Base-by-base conservation (phyloP, 1,284 basidiomycete genomes). In the Pisolithus thermaeus region DNA sequence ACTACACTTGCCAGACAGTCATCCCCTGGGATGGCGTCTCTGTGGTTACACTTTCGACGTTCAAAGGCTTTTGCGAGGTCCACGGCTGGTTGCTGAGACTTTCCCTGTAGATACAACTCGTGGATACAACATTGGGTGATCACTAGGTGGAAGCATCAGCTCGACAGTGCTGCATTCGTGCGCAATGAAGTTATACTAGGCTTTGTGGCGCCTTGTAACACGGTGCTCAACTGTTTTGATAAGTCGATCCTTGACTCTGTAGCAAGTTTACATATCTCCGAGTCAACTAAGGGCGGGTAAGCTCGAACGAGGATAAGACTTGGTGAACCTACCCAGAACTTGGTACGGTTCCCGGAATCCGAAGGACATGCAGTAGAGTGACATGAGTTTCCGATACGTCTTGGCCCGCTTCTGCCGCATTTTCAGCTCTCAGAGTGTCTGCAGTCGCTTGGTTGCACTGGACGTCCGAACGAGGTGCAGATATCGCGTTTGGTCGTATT, bases 371-470 rank as follows among this genome's bases (percentile, higher is more conserved):
- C 77, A 80, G 67, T 97, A 97, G 46, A 93, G 72, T 36, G 83
- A 78, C 92, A 97, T 97, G 46, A 94, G 85, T 65, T 92, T 92
- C 62, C 87, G 83, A 70, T 96, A 96, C 1, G 84, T 80, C 71
- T 97, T 97, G 43, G 92, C 90, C 65, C 94, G 78, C 71, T 92
- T 95, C 72, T 95, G 91, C 54, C 92, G 78, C 94, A 97, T 97
- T 35, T 49, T 51, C 44, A 43, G n/a, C 40, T 14, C 16, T 37
- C 3, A 40, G 22, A 30, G 41, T 11, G 28, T 30, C 28, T 30
- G 9, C 28, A 11, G 9, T 30, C 28, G 28, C 28, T 30, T 11
- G 9, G 28, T 30, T 27, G 25, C 25, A 27, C 7, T 27, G 25
- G 25, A 27, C 25, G 25, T 6, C 25, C 7, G 6, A 7, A 27